Base-by-base conservation (phyloP, 768 basidiomycete species). In the Polyporus arcularius region DNA sequence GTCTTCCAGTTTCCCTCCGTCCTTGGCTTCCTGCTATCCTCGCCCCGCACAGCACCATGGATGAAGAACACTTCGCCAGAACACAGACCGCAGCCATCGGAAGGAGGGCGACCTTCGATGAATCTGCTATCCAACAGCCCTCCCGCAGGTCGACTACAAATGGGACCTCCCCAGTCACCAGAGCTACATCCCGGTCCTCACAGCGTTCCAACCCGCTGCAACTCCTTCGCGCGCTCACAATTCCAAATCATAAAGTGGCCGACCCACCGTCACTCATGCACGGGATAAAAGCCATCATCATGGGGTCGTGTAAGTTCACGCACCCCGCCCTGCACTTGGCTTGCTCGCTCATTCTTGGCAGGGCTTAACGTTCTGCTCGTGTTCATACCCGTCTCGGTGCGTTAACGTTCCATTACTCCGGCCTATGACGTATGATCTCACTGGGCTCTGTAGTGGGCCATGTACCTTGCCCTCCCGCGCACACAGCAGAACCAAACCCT, bases 301-400 rank as follows among this genome's bases (percentile, higher is more conserved):
- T 73, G 8, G 77, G 81, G 16, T 88, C 88, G 38, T 89, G 90
- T 89, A 57, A 53, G 81, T 70, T 28, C 18, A 15, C 45, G 5
- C 18, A 30, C 10, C 40, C n/a, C 14, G 16, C 11, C 45, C 39
- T 7, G 9, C 28, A 2, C 21, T 21, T 15, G 16, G 15, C 41
- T 51, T 31, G 16, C n/a, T 18, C 41, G 16, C 12, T 32, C 54
- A 58, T 12, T 26, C 30, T 66, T 39, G 43, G 30, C 56, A 91
- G 90, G 84, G 79, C 70, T 92, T 8, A 92, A 92, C 66, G 11
- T 90, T n/a, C 74, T 92, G 11, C 78, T 91, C 0, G 64, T 88
- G 9, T 91, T 81, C 68, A 90, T 92, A 30, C 90, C 90, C 2
- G 66, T 91, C 63, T 87, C 90, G 1, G 90, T 84, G 71, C 50